Evolutionary conservation across 805 yeast genomes (phyloP), one percentile per base, ranked within the genome.

Genomic region (Zygosaccharomyces gambellarensis): DNA sequence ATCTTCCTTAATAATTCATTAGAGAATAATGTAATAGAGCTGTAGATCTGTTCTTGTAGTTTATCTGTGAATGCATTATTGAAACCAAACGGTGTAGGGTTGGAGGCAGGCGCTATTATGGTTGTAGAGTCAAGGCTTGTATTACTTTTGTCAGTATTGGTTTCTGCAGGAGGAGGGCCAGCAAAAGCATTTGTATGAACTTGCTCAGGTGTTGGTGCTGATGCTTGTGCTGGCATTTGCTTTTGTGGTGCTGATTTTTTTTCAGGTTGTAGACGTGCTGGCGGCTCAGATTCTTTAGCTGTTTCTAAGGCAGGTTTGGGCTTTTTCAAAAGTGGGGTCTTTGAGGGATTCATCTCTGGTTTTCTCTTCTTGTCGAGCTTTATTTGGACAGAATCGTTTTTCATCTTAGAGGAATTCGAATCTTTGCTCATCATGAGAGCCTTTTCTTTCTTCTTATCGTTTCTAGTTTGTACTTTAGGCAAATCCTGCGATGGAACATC

Each of bases 11-110:
- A 58, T 41, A 72, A 51, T 32, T 68, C 70, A n/a, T 62, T 58
- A 0, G 74, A 65, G 51, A 71, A 72, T 3, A 50, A 46, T 3
- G 57, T 50, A 17, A 72, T 65, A 0, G 75, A 71, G 9, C 59
- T 60, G 45, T 50, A 60, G 6, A 72, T 72, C 48, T 71, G 74
- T 17, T 63, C 59, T 48, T 71, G 74, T 22, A 72, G 50, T 12
- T 63, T 62, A 30, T 63, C 61, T 1, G 76, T 71, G 38, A 70
- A 68, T 1, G 70, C 51, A 31, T 45, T 67, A 57, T 55, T 27
- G 49, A 51, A 14, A 45, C 48, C 21, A 38, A 29, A 10, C 41
- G 43, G 36, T 53, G 53, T 10, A 1, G 34, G 30, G 19, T 36
- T 27, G 27, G 49, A 48, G 8, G 44, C 3, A 19, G 46, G 49